phyloP scores from a whole-genome alignment of 2,329 filamentous ascomycete genomes.

The Alternaria gaisen region DNA sequence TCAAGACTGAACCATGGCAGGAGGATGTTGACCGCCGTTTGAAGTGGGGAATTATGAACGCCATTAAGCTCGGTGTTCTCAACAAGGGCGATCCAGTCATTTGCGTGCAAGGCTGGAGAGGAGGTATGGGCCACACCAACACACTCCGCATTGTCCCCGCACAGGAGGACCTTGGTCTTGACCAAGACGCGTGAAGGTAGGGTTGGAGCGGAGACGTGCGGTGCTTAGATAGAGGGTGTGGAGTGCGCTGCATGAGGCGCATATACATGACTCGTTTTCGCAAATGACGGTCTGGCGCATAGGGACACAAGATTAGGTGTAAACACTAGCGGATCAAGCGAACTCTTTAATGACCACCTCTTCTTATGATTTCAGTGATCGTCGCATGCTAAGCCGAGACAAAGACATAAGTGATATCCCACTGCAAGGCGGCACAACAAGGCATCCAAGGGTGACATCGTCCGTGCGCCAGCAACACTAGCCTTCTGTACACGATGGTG shows the following conservation, averaged over 20 bases:
- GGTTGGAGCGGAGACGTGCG: slow-evolving; percentile 13
- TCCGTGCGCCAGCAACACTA: slow-evolving; percentile 19
- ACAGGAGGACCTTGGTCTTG: slow-evolving; percentile 59
- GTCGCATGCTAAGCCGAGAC: not conserved
- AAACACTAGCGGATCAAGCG: slow-evolving; percentile 36
- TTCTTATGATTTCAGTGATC: not conserved
- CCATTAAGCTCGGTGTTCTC: slow-evolving; percentile 81
- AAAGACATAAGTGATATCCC: not conserved
- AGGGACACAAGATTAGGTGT: slow-evolving; percentile 30
- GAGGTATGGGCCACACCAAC: slow-evolving; percentile 91
- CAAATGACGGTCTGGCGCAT: slow-evolving; percentile 35
- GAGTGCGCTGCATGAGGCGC: slow-evolving; percentile 23
- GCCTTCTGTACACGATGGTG: slow-evolving; percentile 19
- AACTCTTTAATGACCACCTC: slow-evolving; percentile 19
- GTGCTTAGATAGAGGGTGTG: slow-evolving; percentile 27
- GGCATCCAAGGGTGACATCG: slow-evolving; percentile 5
- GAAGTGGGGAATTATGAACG: slow-evolving; percentile 93
- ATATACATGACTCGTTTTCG: slow-evolving; percentile 36
- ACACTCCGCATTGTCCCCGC: slow-evolving; percentile 67
- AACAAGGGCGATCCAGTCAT: slow-evolving; percentile 77
- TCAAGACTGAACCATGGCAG: slow-evolving; percentile 92
- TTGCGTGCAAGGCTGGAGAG: slow-evolving; percentile 90
- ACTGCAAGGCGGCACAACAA: slow-evolving; percentile 6
- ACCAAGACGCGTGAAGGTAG: slow-evolving; percentile 54
- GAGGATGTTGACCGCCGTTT: slow-evolving; percentile 97